phyloP scores from a whole-genome alignment of 345 rosid genomes.

The Camelina laxa region DNA sequence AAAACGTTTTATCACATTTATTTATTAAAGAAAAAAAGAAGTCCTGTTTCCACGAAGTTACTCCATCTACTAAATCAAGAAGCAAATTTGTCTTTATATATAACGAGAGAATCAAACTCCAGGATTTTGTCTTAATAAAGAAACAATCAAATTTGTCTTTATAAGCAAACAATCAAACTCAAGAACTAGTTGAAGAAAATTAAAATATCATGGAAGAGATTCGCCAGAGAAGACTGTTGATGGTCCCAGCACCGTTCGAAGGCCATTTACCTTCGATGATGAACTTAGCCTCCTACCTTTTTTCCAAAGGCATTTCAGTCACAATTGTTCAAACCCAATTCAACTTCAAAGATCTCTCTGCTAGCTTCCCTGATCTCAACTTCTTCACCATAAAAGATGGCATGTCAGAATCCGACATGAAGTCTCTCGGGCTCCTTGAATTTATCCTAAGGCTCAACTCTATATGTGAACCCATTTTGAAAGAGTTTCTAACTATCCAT shows the following conservation, averaged over 20 bases:
- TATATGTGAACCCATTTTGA: constrained; percentile 46
- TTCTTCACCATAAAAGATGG: constrained; percentile 50
- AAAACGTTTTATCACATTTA: too few relatives aligned
- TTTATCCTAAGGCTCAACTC: constrained; percentile 42
- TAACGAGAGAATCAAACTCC: not conserved
- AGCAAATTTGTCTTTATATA: not conserved
- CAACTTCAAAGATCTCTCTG: constrained; percentile 48
- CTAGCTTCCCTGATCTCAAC: constrained; percentile 46
- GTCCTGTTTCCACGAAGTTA: constrained; percentile 13
- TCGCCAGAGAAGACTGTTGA: constrained; percentile 39
- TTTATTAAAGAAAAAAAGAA: too few relatives aligned
- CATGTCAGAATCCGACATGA: constrained; percentile 31
- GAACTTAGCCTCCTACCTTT: constrained; percentile 58
- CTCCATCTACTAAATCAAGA: not conserved
- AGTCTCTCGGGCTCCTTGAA: constrained; percentile 27
- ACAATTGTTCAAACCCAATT: constrained; percentile 49
- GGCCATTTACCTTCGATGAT: constrained; percentile 77
- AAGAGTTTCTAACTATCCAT: constrained; percentile 31
- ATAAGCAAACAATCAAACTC: not conserved
- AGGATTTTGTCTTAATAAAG: not conserved
- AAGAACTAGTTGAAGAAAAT: not conserved
- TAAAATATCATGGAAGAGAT: constrained; percentile 7
- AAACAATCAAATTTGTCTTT: constrained; percentile 1
- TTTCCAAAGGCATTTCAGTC: constrained; percentile 60
- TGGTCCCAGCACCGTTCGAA: constrained; percentile 59